phyloP scores from a whole-genome alignment of 257 asterid genomes.

The Primulina eburnea region DNA sequence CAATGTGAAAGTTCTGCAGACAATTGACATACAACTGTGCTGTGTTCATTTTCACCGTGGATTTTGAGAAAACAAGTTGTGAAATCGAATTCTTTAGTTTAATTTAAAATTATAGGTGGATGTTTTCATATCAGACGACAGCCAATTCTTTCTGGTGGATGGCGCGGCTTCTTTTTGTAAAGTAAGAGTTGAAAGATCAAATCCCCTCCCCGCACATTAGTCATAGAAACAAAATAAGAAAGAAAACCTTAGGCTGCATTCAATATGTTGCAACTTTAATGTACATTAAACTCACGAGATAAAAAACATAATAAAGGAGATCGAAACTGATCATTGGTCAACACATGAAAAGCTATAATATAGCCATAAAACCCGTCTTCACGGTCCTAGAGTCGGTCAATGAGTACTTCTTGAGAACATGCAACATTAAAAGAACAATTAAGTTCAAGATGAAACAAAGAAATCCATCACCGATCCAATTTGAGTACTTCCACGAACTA shows the following conservation, averaged over 20 bases:
- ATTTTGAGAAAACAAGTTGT: neutral
- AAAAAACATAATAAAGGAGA: too few relatives aligned
- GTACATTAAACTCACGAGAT: neutral
- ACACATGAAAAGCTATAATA: neutral
- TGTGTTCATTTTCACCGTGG: neutral
- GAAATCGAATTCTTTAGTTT: neutral
- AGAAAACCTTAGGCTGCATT: too few relatives aligned
- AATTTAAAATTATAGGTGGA: neutral
- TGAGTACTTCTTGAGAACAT: neutral
- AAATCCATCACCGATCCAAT: too few relatives aligned
- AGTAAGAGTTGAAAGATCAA: too few relatives aligned
- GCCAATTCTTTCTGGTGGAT: neutral
- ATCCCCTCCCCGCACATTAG: neutral
- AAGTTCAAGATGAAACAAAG: too few relatives aligned
- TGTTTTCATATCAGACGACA: neutral
- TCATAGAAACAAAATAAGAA: neutral
- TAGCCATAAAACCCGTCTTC: neutral
- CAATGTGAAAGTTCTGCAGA: conserved; percentile 32
- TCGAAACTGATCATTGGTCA: neutral
- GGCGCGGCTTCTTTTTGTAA: neutral
- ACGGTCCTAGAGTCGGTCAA: neutral
- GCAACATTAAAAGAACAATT: neutral
- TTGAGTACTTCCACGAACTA: too few relatives aligned
- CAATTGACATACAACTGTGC: neutral
- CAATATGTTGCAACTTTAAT: neutral